These are phyloP conservation scores for Sclerotinia spermophila DNA, from an alignment of 2,329 filamentous ascomycete genomes.

Conservation along the genomic window DNA sequence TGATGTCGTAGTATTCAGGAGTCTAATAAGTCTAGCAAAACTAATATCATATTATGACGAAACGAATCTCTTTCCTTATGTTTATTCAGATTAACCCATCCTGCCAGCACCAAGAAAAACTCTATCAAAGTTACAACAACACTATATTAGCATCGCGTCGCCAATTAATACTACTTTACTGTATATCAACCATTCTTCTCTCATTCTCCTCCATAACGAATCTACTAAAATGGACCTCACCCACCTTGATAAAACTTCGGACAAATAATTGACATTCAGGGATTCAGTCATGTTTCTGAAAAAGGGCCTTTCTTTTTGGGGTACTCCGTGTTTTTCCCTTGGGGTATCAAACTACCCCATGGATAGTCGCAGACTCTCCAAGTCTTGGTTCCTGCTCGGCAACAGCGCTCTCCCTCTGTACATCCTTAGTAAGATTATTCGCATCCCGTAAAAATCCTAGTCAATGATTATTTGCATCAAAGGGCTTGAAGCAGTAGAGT, in stretches of 20 bases:
- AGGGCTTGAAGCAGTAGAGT: background rate
- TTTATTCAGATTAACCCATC: background rate
- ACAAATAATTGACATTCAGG: background rate
- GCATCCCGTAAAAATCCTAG: conserved; percentile 3
- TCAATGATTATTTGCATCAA: background rate
- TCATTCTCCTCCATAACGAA: background rate
- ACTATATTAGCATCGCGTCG: background rate
- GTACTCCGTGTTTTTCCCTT: conserved; percentile 14
- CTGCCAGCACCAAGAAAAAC: background rate
- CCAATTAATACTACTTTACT: background rate
- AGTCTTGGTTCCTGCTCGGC: background rate
- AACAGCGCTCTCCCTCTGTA: background rate
- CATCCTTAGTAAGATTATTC: background rate
- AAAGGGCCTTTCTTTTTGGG: conserved; percentile 9
- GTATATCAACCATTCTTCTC: background rate
- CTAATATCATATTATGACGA: background rate
- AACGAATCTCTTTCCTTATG: background rate
- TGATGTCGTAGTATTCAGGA: background rate
- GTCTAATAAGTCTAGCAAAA: background rate
- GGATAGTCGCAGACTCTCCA: background rate
- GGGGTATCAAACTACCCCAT: conserved; percentile 9
- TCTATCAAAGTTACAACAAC: background rate
- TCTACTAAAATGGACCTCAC: background rate
- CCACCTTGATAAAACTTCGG: conserved; percentile 12
- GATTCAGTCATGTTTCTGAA: background rate